Evolutionary conservation across 2,329 filamentous ascomycete genomes (phyloP).

Genomic region (Helminthosporium solani): DNA sequence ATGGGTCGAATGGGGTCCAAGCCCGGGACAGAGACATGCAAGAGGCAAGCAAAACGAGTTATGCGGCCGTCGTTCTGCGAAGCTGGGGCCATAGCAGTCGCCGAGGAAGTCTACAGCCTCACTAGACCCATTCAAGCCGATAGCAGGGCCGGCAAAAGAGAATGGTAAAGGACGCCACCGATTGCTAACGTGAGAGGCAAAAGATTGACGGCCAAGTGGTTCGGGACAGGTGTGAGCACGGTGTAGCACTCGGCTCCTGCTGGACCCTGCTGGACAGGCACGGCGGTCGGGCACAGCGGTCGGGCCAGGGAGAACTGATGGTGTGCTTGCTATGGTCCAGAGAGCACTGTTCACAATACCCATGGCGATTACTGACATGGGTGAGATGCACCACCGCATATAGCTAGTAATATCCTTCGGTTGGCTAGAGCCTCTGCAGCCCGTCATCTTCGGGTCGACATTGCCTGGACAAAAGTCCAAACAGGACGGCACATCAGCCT

Average conservation of each 20-base stretch:
- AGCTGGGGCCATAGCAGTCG: conserved; percentile 16
- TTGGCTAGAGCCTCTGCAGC: conserved; percentile 21
- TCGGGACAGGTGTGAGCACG: conserved; percentile 21
- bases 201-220: conserved; percentile 16
- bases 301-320: conserved; percentile 14
- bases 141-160: conserved; percentile 20
- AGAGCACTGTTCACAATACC: conserved; percentile 18
- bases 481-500: conserved; percentile 15
- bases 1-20: conserved; percentile 8
- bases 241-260: conserved; percentile 24
- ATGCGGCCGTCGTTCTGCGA: conserved; percentile 15
- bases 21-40: conserved; percentile 25
- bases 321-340: conserved; percentile 20
- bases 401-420: conserved; percentile 23
- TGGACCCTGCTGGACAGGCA: too few species aligned
- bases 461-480: conserved; percentile 15
- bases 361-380: conserved; percentile 31
- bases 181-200: conserved; percentile 23
- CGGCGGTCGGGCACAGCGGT: conserved; percentile 20
- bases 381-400: conserved; percentile 17
- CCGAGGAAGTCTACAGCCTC: conserved; percentile 16
- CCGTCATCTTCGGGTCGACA: conserved; percentile 11
- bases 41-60: conserved; percentile 18
- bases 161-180: conserved; percentile 20
- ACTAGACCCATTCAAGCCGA: conserved; percentile 20